phyloP scores from a whole-genome alignment of 2,329 filamentous ascomycete species.

The Pyrenophora seminiperda region DNA sequence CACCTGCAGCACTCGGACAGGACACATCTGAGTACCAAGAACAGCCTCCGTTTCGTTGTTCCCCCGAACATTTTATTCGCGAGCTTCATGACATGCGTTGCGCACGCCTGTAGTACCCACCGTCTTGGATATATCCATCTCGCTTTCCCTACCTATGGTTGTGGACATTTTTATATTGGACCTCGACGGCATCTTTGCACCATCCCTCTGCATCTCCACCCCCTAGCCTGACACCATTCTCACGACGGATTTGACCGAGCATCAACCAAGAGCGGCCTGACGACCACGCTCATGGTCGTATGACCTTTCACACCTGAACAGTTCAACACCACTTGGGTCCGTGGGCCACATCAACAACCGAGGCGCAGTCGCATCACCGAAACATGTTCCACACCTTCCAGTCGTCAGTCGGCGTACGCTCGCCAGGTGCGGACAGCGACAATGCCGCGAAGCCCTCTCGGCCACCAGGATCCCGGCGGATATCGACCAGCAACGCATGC shows the following conservation, averaged over 20 bases:
- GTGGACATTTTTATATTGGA: slow-evolving; percentile 21
- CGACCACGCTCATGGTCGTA: slow-evolving; percentile 13
- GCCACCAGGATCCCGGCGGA: slow-evolving; percentile 49
- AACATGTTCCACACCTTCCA: slow-evolving; percentile 56
- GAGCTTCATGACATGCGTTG: slow-evolving; percentile 25
- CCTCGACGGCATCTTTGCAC: slow-evolving; percentile 14
- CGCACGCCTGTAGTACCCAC: slow-evolving; percentile 13
- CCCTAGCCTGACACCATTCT: slow-evolving; percentile 6
- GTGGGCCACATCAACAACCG: slow-evolving; percentile 2
- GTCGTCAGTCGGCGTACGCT: slow-evolving; percentile 41
- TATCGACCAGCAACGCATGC: slow-evolving; percentile 65
- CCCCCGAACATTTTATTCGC: slow-evolving; percentile 21
- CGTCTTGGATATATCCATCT: slow-evolving; percentile 26
- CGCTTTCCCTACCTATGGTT: slow-evolving; percentile 15
- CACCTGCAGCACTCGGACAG: slow-evolving; percentile 19
- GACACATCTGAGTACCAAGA: slow-evolving; percentile 11
- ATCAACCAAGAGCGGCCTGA: slow-evolving; percentile 7
- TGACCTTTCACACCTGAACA: slow-evolving; percentile 12
- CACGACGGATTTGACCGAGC: slow-evolving; percentile 13
- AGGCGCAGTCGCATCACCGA: slow-evolving; percentile 1
- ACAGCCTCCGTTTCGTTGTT: slow-evolving; percentile 8
- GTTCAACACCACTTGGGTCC: slow-evolving; percentile 2
- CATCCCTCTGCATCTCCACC: slow-evolving; percentile 14
- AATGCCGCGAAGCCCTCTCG: slow-evolving; percentile 44
- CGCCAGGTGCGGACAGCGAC: slow-evolving; percentile 42